phyloP scores from a whole-genome alignment of 2,329 filamentous ascomycete genomes.

The Colletotrichum sojae region DNA sequence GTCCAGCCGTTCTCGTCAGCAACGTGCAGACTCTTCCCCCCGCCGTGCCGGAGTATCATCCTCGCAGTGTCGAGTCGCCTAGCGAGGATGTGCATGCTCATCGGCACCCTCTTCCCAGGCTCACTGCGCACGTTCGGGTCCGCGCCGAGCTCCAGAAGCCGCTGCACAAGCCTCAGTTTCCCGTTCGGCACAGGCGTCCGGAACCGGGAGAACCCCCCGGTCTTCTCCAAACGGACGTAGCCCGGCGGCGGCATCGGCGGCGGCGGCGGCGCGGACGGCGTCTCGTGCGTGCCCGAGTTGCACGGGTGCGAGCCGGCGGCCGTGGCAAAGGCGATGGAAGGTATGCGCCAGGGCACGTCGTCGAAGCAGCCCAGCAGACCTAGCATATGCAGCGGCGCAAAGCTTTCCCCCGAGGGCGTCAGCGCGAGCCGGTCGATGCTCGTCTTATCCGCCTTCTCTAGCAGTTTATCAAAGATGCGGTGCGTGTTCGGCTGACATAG shows the following conservation, averaged over 20 bases:
- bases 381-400: not conserved
- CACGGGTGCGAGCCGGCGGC: not conserved
- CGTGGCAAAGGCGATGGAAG: not conserved
- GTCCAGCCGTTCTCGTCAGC: constrained; percentile 21
- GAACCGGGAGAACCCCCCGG: not conserved
- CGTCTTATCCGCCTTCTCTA: not conserved
- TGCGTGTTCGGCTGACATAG: not conserved
- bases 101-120: not conserved
- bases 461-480: constrained; percentile 6
- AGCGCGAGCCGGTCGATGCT: not conserved
- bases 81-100: constrained; percentile 5
- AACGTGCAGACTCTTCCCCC: not conserved
- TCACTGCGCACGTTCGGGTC: not conserved
- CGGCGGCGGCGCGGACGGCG: not conserved
- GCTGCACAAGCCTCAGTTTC: not conserved
- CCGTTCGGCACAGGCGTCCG: not conserved
- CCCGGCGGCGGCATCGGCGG: not conserved
- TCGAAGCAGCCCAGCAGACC: not conserved
- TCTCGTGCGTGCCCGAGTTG: not conserved
- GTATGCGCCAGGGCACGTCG: not conserved
- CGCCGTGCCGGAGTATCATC: not conserved
- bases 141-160: not conserved
- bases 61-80: constrained; percentile 3
- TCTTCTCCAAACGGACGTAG: not conserved
- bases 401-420: not conserved